Evolutionary conservation across 2,329 filamentous ascomycete species (phyloP).

Genomic region (Tolypocladium sp.): DNA sequence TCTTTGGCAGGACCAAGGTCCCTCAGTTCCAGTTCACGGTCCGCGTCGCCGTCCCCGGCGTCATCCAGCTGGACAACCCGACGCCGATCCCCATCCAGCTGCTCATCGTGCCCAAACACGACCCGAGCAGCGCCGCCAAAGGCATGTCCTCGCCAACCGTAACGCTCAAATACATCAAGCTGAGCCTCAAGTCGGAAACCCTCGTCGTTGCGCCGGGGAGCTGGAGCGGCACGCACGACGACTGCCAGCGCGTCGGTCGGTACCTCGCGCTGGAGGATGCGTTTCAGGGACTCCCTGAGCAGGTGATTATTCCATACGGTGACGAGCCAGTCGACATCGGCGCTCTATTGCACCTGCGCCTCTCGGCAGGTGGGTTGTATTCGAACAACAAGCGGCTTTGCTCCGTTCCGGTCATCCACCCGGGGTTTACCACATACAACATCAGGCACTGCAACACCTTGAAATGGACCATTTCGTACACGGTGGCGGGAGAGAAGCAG

Average conservation of each 20-base stretch:
- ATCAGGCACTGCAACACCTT: constrained; percentile 13
- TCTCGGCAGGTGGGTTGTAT: background rate
- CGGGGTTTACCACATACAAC: constrained; percentile 15
- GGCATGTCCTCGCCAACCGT: constrained; percentile 5
- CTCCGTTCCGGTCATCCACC: constrained; percentile 1
- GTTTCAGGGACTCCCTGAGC: background rate
- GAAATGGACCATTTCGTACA: constrained; percentile 7
- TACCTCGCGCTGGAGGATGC: constrained; percentile 1
- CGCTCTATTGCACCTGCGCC: background rate
- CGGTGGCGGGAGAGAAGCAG: background rate
- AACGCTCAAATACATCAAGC: constrained; percentile 6
- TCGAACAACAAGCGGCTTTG: background rate
- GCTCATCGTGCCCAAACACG: constrained; percentile 5
- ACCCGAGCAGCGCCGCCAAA: constrained; percentile 7
- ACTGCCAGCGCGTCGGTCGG: background rate
- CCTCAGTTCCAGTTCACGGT: constrained; percentile 18
- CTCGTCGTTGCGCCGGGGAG: constrained; percentile 6
- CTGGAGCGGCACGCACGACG: background rate
- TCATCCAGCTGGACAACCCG: constrained; percentile 19
- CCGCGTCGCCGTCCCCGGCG: constrained; percentile 13
- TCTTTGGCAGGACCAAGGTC: constrained; percentile 22
- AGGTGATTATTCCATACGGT: constrained; percentile 3
- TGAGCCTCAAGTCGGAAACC: constrained; percentile 8
- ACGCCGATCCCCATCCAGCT: constrained; percentile 12
- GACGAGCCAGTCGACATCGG: constrained; percentile 5